These are phyloP conservation scores for Diaporthe capsici DNA, from an alignment of 2,329 filamentous ascomycete species.

Conservation along the genomic window DNA sequence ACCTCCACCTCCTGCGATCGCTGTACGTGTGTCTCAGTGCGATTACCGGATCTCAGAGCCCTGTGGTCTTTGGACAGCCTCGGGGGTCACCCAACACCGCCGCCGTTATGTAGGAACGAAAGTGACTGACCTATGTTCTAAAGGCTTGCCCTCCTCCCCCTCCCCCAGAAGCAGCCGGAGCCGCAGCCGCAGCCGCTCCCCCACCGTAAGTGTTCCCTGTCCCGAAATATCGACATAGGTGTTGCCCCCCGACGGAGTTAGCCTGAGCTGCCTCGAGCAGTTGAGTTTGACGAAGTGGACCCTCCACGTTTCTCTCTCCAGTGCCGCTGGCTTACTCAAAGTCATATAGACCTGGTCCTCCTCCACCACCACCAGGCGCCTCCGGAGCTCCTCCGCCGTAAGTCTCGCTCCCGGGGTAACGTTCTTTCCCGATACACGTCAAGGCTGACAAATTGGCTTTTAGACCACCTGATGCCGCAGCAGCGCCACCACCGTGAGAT, in stretches of 20 bases:
- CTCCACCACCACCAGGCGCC: constrained; percentile 13
- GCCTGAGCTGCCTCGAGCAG: neutral
- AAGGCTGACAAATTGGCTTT: neutral
- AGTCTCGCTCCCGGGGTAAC: neutral
- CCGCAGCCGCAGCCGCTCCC: constrained; percentile 11
- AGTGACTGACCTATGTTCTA: neutral
- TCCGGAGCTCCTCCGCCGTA: constrained; percentile 13
- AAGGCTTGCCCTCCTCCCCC: constrained; percentile 22
- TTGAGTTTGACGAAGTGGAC: too few species aligned
- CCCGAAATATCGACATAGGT: neutral
- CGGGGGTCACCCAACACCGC: too few species aligned
- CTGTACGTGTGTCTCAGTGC: constrained; percentile 7
- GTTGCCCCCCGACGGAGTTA: neutral
- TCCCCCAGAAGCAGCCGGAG: neutral
- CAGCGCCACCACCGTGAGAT: neutral
- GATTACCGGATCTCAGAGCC: neutral
- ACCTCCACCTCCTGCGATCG: neutral
- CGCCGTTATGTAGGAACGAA: neutral
- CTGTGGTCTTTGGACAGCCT: neutral
- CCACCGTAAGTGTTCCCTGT: neutral
- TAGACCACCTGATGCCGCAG: neutral
- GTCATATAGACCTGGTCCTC: neutral
- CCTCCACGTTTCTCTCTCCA: neutral
- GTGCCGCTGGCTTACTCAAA: neutral
- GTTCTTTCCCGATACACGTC: neutral